phyloP scores from a whole-genome alignment of 2,329 filamentous ascomycete genomes.

The Epichloe elymi region DNA sequence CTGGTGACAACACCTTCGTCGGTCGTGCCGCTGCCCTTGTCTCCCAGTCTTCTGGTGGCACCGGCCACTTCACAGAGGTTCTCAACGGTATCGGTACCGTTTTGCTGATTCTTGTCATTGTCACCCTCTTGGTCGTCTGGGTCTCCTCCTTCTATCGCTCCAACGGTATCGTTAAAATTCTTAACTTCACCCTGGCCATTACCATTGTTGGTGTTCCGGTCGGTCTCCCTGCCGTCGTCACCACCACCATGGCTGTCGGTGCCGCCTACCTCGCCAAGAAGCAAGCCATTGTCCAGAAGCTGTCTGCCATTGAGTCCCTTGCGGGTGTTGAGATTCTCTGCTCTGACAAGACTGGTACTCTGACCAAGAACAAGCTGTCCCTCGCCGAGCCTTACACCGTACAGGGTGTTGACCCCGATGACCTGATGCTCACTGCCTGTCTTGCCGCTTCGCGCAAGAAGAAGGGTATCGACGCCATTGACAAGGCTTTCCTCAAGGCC shows the following conservation, averaged over 20 bases:
- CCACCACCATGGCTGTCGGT: slow-evolving; percentile 90
- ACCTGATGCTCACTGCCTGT: slow-evolving; percentile 86
- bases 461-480: slow-evolving; percentile 90
- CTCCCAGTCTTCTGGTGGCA: slow-evolving; percentile 57
- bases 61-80: slow-evolving; percentile 83
- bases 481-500: slow-evolving; percentile 86
- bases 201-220: slow-evolving; percentile 88
- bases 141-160: slow-evolving; percentile 79
- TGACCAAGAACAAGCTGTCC: slow-evolving; percentile 91
- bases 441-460: slow-evolving; percentile 85
- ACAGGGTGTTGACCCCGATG: slow-evolving; percentile 67
- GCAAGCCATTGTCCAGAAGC: slow-evolving; percentile 86
- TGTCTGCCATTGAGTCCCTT: slow-evolving; percentile 81
- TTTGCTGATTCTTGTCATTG: slow-evolving; percentile 64
- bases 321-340: slow-evolving; percentile 87
- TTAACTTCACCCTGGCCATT: slow-evolving; percentile 76
- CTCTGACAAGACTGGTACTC: slow-evolving; percentile 73
- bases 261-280: slow-evolving; percentile 85
- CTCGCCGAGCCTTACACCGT: slow-evolving; percentile 76
- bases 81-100: slow-evolving; percentile 76
- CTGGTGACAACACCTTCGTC: slow-evolving; percentile 82
- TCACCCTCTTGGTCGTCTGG: slow-evolving; percentile 75
- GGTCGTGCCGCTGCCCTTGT: slow-evolving; percentile 80
- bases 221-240: slow-evolving; percentile 85
- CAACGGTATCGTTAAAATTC: slow-evolving; percentile 64